A percentile compares a stretch with the other conserved stretches of the same genome.
phyloP scores from a whole-genome alignment of 768 basidiomycete genomes.

The Macrolepiota dolichaula region DNA sequence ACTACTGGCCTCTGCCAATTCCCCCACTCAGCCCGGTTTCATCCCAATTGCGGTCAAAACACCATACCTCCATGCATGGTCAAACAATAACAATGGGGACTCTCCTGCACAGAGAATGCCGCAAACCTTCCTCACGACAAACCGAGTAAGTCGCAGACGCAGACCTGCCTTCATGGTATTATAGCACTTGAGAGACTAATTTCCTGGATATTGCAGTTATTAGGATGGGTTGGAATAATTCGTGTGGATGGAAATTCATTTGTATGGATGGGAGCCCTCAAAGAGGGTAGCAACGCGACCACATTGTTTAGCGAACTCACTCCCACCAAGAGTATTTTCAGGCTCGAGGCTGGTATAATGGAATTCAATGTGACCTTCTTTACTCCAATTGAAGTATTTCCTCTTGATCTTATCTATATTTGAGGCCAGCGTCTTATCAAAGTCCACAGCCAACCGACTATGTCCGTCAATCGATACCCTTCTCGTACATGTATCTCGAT shows the following conservation, averaged over 20 bases:
- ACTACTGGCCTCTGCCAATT: background rate
- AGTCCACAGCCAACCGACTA: slow-evolving; percentile 36
- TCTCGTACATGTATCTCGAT: slow-evolving; percentile 41
- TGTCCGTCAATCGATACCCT: slow-evolving; percentile 51
- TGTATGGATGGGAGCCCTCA: slow-evolving; percentile 36
- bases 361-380: slow-evolving; percentile 51
- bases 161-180: background rate
- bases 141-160: background rate
- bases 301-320: slow-evolving; percentile 33
- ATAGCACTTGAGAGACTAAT: background rate
- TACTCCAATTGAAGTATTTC: slow-evolving; percentile 52
- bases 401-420: background rate
- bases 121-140: background rate
- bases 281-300: slow-evolving; percentile 7
- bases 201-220: slow-evolving; percentile 24
- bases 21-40: background rate
- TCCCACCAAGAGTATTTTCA: slow-evolving; percentile 50
- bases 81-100: background rate
- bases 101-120: background rate
- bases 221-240: slow-evolving; percentile 49
- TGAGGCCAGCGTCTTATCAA: background rate
- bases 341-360: slow-evolving; percentile 48
- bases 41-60: slow-evolving; percentile 2
- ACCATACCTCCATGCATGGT: slow-evolving; percentile 5
- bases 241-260: slow-evolving; percentile 44